Evolutionary conservation across 352 stramenopile species (phyloP), one percentile per base, ranked within the genome.

Genomic region (Thraustochytrium striatum): DNA sequence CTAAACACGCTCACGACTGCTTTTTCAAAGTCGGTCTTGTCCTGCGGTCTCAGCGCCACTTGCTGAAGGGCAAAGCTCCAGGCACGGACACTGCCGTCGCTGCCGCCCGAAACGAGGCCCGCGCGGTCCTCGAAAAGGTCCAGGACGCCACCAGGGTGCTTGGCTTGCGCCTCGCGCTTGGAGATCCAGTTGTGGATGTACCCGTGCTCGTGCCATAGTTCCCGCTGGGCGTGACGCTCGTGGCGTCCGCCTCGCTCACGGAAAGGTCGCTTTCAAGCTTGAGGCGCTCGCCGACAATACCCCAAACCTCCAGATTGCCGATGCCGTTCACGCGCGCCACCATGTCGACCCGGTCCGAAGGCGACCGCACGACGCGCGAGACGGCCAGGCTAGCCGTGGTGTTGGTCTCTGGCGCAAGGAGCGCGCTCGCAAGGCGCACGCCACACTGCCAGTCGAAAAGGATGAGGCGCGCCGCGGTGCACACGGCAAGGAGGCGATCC

Each of bases 301-400:
- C 9, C 65, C 65, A 75, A 7, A 75, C 36, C 65, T 75, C 32
- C 11, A 75, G 19, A 16, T 13, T 43, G 28, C 65, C 65, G 25
- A 11, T n/a, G 11, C 7, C 19, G 39, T 16, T 61, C 13, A 75
- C 65, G 50, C 43, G 65, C 11, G 41, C 44, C 9, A 75, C 32
- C 2, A 30, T 28, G n/a, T n/a, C n/a, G n/a, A n/a, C n/a, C n/a
- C n/a, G n/a, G n/a, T n/a, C n/a, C n/a, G n/a, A n/a, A n/a, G n/a
- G n/a, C n/a, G n/a, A n/a, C n/a, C n/a, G n/a, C n/a, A n/a, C n/a
- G n/a, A n/a, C n/a, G n/a, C n/a, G n/a, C n/a, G n/a, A n/a, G n/a
- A n/a, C n/a, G n/a, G n/a, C n/a, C n/a, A n/a, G n/a, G n/a, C n/a
- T n/a, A n/a, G n/a, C n/a, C n/a, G n/a, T n/a, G n/a, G n/a, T n/a